These are phyloP conservation scores for Tanozyma kutaoensis DNA, from an alignment of 805 yeast species.

Conservation along the genomic window DNA sequence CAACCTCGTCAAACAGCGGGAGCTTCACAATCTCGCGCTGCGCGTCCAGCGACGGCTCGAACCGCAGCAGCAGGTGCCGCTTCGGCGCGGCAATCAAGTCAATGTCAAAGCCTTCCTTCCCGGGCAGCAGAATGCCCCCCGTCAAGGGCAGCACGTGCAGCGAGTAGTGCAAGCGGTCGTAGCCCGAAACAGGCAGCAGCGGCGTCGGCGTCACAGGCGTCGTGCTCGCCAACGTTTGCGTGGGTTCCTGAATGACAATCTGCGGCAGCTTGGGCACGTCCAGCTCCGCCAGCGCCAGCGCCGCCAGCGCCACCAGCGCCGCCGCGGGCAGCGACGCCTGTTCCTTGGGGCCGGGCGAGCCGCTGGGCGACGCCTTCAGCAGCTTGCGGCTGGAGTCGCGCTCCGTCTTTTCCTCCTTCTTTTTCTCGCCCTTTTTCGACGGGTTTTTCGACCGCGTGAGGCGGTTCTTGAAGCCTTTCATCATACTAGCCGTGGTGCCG, in stretches of 20 bases:
- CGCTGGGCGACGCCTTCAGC: background rate
- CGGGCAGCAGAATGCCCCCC: constrained; percentile 46
- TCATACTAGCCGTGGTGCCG: constrained; percentile 51
- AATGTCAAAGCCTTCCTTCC: constrained; percentile 55
- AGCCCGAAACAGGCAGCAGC: no score
- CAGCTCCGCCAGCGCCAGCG: constrained; percentile 1
- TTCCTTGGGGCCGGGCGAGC: background rate
- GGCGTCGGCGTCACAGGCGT: constrained; percentile 5
- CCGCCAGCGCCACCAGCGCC: background rate
- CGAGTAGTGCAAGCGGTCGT: no score
- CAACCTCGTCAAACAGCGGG: constrained; percentile 80
- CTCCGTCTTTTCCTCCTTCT: constrained; percentile 22
- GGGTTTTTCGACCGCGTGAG: constrained; percentile 28
- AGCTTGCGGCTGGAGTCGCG: constrained; percentile 1
- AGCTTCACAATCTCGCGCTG: constrained; percentile 47
- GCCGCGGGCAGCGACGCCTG: constrained; percentile 1
- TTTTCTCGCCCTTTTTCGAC: constrained; percentile 21
- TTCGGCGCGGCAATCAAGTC: constrained; percentile 73
- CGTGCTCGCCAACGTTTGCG: constrained; percentile 4
- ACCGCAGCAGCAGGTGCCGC: constrained; percentile 84
- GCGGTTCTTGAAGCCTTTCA: constrained; percentile 60
- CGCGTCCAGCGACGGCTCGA: constrained; percentile 47
- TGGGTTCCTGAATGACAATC: constrained; percentile 8
- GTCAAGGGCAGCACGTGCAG: constrained; percentile 33
- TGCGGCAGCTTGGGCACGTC: constrained; percentile 2